These are phyloP conservation scores for Jimgerdemannia lactiflua DNA, from an alignment of 192 early-diverging fungal species.

Conservation along the genomic window DNA sequence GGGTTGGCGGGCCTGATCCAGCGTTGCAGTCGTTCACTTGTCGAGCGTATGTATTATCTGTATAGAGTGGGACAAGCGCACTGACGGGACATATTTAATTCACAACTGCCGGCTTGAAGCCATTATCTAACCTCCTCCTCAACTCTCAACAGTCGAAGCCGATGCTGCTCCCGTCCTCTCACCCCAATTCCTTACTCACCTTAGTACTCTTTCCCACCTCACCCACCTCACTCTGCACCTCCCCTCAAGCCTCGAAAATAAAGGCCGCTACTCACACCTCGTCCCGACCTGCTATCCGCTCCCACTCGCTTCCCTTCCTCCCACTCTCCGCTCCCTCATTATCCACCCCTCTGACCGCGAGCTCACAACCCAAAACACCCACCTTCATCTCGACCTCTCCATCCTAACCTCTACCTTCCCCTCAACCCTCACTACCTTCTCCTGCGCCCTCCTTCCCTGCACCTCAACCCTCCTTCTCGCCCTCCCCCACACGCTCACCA, in stretches of 20 bases:
- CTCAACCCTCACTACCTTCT: not conserved
- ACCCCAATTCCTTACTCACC: not conserved
- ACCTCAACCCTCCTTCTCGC: not conserved
- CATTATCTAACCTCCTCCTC: not conserved
- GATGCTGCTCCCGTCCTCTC: not conserved
- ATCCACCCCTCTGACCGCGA: not conserved
- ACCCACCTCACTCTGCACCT: not conserved
- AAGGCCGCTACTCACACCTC: not conserved
- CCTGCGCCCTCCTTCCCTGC: not conserved
- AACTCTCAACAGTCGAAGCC: not conserved
- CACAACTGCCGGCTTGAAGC: not conserved
- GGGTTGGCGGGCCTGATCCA: not conserved
- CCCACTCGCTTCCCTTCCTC: not conserved
- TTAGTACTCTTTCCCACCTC: not conserved
- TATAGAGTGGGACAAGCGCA: not conserved
- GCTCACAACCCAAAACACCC: not conserved
- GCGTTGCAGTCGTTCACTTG: not conserved
- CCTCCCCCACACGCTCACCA: not conserved
- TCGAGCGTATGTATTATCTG: not conserved
- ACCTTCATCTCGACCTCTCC: not conserved
- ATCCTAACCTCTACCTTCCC: not conserved
- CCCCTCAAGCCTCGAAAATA: not conserved
- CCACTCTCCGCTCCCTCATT: not conserved
- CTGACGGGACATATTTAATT: not conserved
- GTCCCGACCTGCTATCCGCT: not conserved